These are phyloP conservation scores for Alternaria brassicicola DNA, from an alignment of 2,329 filamentous ascomycete genomes.

Conservation along the genomic window DNA sequence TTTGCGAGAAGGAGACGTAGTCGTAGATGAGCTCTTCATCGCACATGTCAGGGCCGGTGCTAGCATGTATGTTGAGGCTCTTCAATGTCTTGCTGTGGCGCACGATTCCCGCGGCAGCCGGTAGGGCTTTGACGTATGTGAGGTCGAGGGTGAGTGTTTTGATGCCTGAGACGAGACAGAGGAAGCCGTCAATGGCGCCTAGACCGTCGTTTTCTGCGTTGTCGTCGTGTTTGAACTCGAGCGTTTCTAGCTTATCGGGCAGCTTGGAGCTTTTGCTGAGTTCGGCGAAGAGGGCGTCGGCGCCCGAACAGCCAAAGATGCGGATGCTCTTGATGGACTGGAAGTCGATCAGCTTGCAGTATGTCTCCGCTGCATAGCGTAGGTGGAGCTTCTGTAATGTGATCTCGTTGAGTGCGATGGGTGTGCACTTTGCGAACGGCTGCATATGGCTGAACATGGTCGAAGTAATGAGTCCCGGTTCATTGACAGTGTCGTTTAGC, in stretches of 20 bases:
- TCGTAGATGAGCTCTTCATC: slow-evolving; percentile 55
- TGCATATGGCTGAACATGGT: slow-evolving; percentile 56
- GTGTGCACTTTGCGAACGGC: slow-evolving; percentile 55
- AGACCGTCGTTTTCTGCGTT: slow-evolving; percentile 56
- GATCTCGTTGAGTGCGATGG: slow-evolving; percentile 53
- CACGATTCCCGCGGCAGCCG: slow-evolving; percentile 51
- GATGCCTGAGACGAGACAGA: slow-evolving; percentile 55
- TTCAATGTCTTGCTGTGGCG: slow-evolving; percentile 56
- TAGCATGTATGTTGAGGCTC: slow-evolving; percentile 53
- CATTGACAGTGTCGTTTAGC: slow-evolving; percentile 55
- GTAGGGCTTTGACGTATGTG: slow-evolving; percentile 50
- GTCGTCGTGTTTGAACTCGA: slow-evolving; percentile 57
- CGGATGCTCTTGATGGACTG: slow-evolving; percentile 51
- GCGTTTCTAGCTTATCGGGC: slow-evolving; percentile 52
- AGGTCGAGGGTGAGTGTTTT: slow-evolving; percentile 54
- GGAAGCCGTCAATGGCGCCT: slow-evolving; percentile 55
- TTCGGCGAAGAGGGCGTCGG: slow-evolving; percentile 55
- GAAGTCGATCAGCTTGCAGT: slow-evolving; percentile 56
- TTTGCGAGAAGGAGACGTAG: slow-evolving; percentile 52
- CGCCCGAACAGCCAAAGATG: slow-evolving; percentile 54
- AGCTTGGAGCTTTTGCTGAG: slow-evolving; percentile 54
- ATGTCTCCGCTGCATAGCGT: slow-evolving; percentile 56
- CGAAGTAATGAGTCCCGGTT: slow-evolving; percentile 54
- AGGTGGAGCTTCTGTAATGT: slow-evolving; percentile 54
- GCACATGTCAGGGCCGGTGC: slow-evolving; percentile 41